phyloP scores from a whole-genome alignment of 1,284 basidiomycete species.

The Cerioporus squamosus region DNA sequence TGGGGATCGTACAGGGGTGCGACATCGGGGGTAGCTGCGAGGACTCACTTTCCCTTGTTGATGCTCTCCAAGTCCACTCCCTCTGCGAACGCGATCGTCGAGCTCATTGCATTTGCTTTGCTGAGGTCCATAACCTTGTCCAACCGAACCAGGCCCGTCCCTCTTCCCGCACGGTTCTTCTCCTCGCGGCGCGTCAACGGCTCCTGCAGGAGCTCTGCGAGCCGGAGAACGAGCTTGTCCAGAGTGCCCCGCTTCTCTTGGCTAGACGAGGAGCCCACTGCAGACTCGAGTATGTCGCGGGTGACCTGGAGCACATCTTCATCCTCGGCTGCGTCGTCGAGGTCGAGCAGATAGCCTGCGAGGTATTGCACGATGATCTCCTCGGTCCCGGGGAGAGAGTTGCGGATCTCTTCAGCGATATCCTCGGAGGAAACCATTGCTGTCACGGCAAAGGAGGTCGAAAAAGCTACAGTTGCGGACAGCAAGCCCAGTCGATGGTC shows the following conservation, averaged over 20 bases:
- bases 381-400: conserved; percentile 85
- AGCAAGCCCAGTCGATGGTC: too few relatives aligned
- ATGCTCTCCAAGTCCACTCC: conserved; percentile 93
- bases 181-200: conserved; percentile 62
- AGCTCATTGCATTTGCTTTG: conserved; percentile 80
- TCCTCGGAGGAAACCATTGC: conserved; percentile 43
- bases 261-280: conserved; percentile 40
- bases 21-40: neutral
- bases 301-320: conserved; percentile 87
- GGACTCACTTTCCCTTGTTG: conserved; percentile 90
- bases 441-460: too few relatives aligned
- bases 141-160: conserved; percentile 68
- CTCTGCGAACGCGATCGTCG: conserved; percentile 82
- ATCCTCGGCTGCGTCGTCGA: conserved; percentile 93
- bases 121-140: conserved; percentile 97
- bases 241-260: conserved; percentile 35
- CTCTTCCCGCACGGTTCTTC: conserved; percentile 56
- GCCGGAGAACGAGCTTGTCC: conserved; percentile 67
- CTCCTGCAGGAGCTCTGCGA: conserved; percentile 70
- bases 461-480: too few relatives aligned
- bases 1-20: neutral
- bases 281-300: conserved; percentile 75
- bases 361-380: conserved; percentile 94
- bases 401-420: conserved; percentile 80
- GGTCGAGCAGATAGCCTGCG: conserved; percentile 88